phyloP scores from a whole-genome alignment of 352 stramenopile genomes.

The Elongisporangium undulatum region DNA sequence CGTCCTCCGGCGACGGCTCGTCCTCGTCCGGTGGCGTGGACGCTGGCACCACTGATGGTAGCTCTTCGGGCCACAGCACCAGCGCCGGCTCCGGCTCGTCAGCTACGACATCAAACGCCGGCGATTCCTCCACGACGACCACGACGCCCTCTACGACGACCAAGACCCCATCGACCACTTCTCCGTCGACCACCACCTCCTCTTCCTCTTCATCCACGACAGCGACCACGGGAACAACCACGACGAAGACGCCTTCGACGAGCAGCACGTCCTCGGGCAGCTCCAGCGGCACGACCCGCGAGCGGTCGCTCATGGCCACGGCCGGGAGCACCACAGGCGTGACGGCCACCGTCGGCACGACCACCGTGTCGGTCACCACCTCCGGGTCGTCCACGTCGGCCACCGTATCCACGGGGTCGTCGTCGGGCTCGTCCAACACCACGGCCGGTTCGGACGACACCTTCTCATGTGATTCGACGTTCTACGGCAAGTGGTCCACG shows the following conservation, averaged over 20 bases:
- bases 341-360: constrained; percentile 1
- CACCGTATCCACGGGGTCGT: constrained; percentile 10
- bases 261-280: constrained; percentile 16
- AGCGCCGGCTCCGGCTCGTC: constrained; percentile 8
- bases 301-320: not conserved
- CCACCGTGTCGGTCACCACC: not conserved
- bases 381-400: constrained; percentile 13
- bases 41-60: constrained; percentile 3
- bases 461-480: constrained; percentile 68
- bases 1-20: constrained; percentile 10
- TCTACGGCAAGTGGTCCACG: constrained; percentile 75
- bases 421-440: constrained; percentile 1
- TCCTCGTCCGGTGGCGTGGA: constrained; percentile 15
- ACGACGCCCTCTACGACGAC: constrained; percentile 20
- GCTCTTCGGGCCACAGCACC: constrained; percentile 13
- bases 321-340: constrained; percentile 4
- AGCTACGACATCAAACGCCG: constrained; percentile 12
- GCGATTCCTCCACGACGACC: constrained; percentile 14
- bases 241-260: constrained; percentile 14
- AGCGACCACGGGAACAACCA: constrained; percentile 8
- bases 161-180: constrained; percentile 12
- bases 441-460: constrained; percentile 19
- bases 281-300: not conserved
- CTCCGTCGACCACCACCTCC: constrained; percentile 1
- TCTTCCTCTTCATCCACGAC: not conserved